A percentile compares a stretch with the other conserved stretches of the same genome.
These are phyloP conservation scores for Bruguiera sexangula DNA, from an alignment of 345 rosid genomes.

Conservation along the genomic window DNA sequence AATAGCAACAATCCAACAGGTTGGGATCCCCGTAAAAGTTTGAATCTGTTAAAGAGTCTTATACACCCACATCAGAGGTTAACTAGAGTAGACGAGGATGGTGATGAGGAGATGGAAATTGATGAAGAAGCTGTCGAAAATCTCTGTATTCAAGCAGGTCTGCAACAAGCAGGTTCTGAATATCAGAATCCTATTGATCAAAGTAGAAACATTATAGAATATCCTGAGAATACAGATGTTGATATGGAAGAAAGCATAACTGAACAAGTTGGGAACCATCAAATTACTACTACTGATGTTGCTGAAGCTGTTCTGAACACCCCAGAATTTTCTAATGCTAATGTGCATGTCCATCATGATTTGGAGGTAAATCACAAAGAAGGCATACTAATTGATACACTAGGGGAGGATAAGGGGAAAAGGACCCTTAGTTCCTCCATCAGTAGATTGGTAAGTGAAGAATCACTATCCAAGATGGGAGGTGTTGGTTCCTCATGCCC, in stretches of 20 bases:
- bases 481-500: slow-evolving; percentile 26
- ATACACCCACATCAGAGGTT: slow-evolving; percentile 57
- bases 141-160: slow-evolving; percentile 55
- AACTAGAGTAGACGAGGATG: slow-evolving; percentile 74
- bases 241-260: slow-evolving; percentile 63
- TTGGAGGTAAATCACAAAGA: slow-evolving; percentile 16
- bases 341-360: not conserved
- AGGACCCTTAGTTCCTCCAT: slow-evolving; percentile 7
- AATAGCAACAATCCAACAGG: slow-evolving; percentile 66
- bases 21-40: slow-evolving; percentile 90
- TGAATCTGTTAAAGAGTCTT: slow-evolving; percentile 79
- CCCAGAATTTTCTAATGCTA: slow-evolving; percentile 9
- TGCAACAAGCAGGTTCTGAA: slow-evolving; percentile 41
- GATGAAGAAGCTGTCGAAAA: slow-evolving; percentile 94
- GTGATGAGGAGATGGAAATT: slow-evolving; percentile 99
- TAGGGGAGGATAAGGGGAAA: slow-evolving; percentile 14
- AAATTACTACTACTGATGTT: slow-evolving; percentile 14
- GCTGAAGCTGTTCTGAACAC: slow-evolving; percentile 27
- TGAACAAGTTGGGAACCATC: slow-evolving; percentile 41
- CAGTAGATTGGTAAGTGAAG: slow-evolving; percentile 22
- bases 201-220: slow-evolving; percentile 22
- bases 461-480: slow-evolving; percentile 8
- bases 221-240: slow-evolving; percentile 53
- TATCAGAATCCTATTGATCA: slow-evolving; percentile 25
- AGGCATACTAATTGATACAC: slow-evolving; percentile 22